phyloP scores from a whole-genome alignment of 2,329 filamentous ascomycete species.

The Exophiala sideris region DNA sequence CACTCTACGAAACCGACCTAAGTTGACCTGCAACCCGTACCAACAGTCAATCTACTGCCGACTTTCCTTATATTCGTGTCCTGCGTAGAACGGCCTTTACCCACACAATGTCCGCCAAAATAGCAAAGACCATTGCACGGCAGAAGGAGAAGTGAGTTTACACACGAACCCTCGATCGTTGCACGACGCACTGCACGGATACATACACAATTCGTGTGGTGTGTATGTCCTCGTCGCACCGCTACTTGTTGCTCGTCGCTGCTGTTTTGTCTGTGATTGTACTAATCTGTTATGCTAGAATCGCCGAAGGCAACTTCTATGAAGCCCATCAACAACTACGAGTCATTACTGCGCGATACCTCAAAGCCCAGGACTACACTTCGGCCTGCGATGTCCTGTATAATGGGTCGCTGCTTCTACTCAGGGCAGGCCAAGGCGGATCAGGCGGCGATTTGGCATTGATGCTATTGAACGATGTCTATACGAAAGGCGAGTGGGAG shows the following conservation, averaged over 20 bases:
- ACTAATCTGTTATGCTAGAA: slow-evolving; percentile 51
- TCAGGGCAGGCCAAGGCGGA: slow-evolving; percentile 89
- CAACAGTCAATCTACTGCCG: no score
- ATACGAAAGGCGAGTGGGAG: slow-evolving; percentile 78
- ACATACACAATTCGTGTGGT: no score
- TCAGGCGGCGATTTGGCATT: slow-evolving; percentile 87
- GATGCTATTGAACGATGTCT: slow-evolving; percentile 84
- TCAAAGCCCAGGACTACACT: slow-evolving; percentile 70
- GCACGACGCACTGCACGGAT: slow-evolving; percentile 9
- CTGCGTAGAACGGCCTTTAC: not conserved
- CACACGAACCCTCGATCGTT: slow-evolving; percentile 14
- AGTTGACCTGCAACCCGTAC: no score
- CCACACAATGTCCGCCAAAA: slow-evolving; percentile 48
- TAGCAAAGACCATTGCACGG: slow-evolving; percentile 68
- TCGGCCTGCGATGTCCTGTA: slow-evolving; percentile 84
- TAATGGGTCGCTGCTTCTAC: slow-evolving; percentile 76
- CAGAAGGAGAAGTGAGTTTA: slow-evolving; percentile 69
- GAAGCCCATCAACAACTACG: slow-evolving; percentile 98
- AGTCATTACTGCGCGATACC: slow-evolving; percentile 88
- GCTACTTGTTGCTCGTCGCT: not conserved
- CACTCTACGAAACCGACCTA: no score
- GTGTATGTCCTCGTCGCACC: not conserved
- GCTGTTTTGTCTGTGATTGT: not conserved
- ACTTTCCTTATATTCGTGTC: no score
- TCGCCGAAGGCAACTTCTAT: slow-evolving; percentile 88